Percentiles rank a stretch among this genome's conserved stretches.
These are phyloP conservation scores for Phytophthora citricola DNA, from an alignment of 352 stramenopile species.

Conservation along the genomic window DNA sequence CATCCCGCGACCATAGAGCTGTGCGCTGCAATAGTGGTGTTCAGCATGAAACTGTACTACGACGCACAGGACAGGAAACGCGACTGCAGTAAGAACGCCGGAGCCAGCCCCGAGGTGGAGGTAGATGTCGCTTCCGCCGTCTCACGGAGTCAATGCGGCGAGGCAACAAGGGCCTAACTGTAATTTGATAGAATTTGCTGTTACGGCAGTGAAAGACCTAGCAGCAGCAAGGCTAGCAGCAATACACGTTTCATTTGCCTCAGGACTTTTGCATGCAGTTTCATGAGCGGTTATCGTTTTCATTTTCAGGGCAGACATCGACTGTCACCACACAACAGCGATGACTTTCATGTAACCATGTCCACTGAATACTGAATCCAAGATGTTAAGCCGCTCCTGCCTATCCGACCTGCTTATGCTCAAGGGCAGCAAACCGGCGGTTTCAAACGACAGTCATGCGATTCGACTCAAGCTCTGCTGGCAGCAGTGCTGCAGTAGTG, in stretches of 20 bases:
- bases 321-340: constrained; percentile 21
- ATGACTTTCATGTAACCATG: constrained; percentile 22
- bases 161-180: neutral
- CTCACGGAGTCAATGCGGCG: constrained; percentile 18
- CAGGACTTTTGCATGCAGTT: neutral
- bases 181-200: constrained; percentile 3
- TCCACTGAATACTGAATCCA: constrained; percentile 5
- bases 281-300: neutral
- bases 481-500: neutral
- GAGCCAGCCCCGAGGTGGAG: constrained; percentile 29
- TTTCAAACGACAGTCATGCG: neutral
- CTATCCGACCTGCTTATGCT: constrained; percentile 12
- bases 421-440: constrained; percentile 2
- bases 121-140: constrained; percentile 24
- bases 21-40: constrained; percentile 36
- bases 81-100: constrained; percentile 19
- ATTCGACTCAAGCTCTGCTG: no score
- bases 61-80: constrained; percentile 29
- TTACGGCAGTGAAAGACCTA: neutral
- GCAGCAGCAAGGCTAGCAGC: neutral
- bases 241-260: constrained; percentile 4
- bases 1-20: constrained; percentile 58
- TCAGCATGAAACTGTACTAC: constrained; percentile 61
- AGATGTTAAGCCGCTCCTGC: constrained; percentile 5
- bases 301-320: constrained; percentile 24